Conservation (phyloP, 257 asterid genomes). For the Solanum rostratum region DNA sequence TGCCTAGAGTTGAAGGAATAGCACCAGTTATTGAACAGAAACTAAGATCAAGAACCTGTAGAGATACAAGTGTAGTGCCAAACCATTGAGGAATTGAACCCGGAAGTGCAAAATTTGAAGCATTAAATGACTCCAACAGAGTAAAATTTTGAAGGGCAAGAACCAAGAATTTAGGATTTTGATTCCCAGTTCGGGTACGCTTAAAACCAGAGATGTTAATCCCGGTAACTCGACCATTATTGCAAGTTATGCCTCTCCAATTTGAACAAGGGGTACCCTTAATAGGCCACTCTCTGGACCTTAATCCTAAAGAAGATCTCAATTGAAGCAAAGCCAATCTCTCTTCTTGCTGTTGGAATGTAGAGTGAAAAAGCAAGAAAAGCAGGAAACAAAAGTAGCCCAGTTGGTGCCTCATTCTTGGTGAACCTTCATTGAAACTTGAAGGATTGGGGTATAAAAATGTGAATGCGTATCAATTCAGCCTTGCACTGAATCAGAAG, state of each 20-base stretch:
- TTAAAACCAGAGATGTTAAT: conserved; percentile 79
- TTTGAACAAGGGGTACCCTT: conserved; percentile 55
- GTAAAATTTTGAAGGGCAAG: conserved; percentile 71
- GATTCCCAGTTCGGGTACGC: conserved; percentile 55
- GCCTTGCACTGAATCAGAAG: background rate
- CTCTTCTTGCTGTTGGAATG: conserved; percentile 47
- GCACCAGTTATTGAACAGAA: conserved; percentile 49
- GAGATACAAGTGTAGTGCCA: conserved; percentile 37
- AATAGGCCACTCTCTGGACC: conserved; percentile 78
- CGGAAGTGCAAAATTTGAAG: conserved; percentile 54
- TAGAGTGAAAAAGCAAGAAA: conserved; percentile 33
- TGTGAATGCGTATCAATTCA: background rate
- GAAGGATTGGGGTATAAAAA: background rate
- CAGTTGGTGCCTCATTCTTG: conserved; percentile 61
- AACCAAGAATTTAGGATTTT: conserved; percentile 67
- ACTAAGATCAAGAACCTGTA: conserved; percentile 84
- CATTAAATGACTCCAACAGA: conserved; percentile 49
- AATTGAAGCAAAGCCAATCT: conserved; percentile 55
- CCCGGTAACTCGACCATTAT: conserved; percentile 47
- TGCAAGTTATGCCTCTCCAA: conserved; percentile 71
- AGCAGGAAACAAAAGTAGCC: conserved; percentile 17
- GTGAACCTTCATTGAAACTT: conserved; percentile 54
- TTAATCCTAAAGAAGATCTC: conserved; percentile 88
- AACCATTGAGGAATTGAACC: conserved; percentile 77
- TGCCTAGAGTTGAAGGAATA: conserved; percentile 61